Percentiles rank a stretch among this genome's conserved stretches.
These are phyloP conservation scores for Artomyces pyxidatus DNA, from an alignment of 768 basidiomycete species.

Conservation along the genomic window DNA sequence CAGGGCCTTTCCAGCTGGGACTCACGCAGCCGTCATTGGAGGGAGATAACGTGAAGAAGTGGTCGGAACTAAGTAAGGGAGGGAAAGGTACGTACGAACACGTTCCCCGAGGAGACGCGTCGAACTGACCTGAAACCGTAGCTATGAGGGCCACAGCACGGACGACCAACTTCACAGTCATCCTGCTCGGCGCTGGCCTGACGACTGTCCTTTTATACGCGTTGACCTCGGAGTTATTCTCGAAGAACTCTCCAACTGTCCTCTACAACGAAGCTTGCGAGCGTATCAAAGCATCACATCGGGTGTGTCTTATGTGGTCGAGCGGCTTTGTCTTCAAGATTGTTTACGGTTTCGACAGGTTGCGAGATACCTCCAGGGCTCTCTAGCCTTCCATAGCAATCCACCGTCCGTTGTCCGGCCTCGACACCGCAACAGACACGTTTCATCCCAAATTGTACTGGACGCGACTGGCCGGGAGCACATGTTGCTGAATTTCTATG, in stretches of 20 bases:
- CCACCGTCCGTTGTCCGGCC: conserved; percentile 70
- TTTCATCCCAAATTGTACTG: conserved; percentile 67
- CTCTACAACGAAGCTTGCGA: conserved; percentile 58
- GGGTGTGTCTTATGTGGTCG: conserved; percentile 25
- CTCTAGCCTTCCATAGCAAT: conserved; percentile 73
- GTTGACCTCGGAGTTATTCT: conserved; percentile 76
- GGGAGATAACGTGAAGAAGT: conserved; percentile 56
- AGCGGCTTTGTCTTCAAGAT: not conserved
- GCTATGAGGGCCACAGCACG: conserved; percentile 49
- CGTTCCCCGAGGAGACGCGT: not conserved
- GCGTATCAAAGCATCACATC: conserved; percentile 37
- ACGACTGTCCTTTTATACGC: conserved; percentile 72
- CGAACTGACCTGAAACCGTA: conserved; percentile 5
- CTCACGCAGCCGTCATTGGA: conserved; percentile 48
- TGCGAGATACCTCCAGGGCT: conserved; percentile 55
- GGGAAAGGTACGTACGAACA: conserved; percentile 55
- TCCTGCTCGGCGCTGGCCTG: conserved; percentile 72
- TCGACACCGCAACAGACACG: conserved; percentile 75
- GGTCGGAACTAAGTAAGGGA: conserved; percentile 68
- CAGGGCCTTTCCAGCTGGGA: conserved; percentile 75
- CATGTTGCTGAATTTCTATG: conserved; percentile 77
- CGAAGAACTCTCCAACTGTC: conserved; percentile 82
- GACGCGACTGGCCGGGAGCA: conserved; percentile 74
- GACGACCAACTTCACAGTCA: conserved; percentile 43
- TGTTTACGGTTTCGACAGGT: conserved; percentile 36